Evolutionary conservation across 202 grass and related monocot genomes (phyloP), one percentile per base, ranked within the genome.

Genomic region (Setaria viridis): DNA sequence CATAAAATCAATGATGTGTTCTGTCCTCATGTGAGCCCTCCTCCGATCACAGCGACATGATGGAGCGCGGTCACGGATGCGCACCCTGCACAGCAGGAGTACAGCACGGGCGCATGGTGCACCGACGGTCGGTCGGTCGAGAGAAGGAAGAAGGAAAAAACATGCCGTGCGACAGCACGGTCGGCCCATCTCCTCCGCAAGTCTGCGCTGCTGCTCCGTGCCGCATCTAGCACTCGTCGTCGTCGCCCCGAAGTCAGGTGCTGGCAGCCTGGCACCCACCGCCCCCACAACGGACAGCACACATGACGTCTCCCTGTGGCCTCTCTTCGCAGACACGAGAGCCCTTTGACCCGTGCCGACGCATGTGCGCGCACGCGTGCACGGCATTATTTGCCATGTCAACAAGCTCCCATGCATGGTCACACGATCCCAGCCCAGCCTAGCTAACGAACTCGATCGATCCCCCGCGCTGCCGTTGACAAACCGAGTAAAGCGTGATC

Each of bases 401-500:
- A 47, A 30, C 42, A 37, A 32, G 58, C n/a, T 60, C 25, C 2
- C 6, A 19, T 65, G 13, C 43, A 15, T 3, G 32, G 30, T 62
- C 59, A 32, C 60, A 63, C 11, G 48, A 49, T 49, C 48, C 47
- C 47, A 29, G n/a, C 48, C 60, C 47, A 17, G 42, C 75, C 64
- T 60, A 25, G 56, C 66, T 60, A 68, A 85, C 83, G 73, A 85
- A 34, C 63, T 46, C 43, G 43, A 41, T 41, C 56, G 20, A n/a
- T n/a, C 7, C 54, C 6, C 15, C 2, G 21, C 2, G 12, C 13
- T 60, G 57, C 25, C 46, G 20, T 80, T 86, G 59, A 86, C 76
- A 71, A 78, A 58, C 76, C 14, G 3, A 14, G 1, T 0, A 2
- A 2, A 4, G 29, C 29, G 62, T 15, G 25, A 10, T 15, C n/a